Percentiles rank a stretch among this genome's conserved stretches.
These are phyloP conservation scores for Neonectria coccinea DNA, from an alignment of 2,329 filamentous ascomycete genomes.

Conservation along the genomic window DNA sequence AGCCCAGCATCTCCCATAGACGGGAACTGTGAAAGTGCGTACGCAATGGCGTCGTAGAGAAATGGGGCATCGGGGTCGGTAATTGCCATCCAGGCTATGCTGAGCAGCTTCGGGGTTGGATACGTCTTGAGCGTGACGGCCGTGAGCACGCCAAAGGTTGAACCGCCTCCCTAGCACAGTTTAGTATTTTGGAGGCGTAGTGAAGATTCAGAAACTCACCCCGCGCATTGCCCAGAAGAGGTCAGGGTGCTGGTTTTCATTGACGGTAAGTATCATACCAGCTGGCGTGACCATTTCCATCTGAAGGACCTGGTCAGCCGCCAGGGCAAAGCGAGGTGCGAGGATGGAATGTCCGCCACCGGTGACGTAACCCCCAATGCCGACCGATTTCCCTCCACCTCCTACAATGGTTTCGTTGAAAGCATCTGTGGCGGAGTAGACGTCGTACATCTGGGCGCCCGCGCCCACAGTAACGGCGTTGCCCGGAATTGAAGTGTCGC, in stretches of 20 bases:
- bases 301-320: conserved; percentile 70
- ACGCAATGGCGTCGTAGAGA: conserved; percentile 61
- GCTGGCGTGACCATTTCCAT: conserved; percentile 66
- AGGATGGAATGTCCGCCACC: conserved; percentile 71
- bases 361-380: conserved; percentile 70
- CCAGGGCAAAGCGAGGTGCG: conserved; percentile 67
- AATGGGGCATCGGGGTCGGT: conserved; percentile 46
- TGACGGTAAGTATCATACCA: conserved; percentile 63
- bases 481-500: conserved; percentile 55
- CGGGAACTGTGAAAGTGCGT: conserved; percentile 60
- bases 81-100: conserved; percentile 39
- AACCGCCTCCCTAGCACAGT: conserved; percentile 62
- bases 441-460: conserved; percentile 63
- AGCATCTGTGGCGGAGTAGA: conserved; percentile 59
- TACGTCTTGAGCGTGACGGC: conserved; percentile 68
- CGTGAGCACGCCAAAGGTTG: conserved; percentile 70
- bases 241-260: conserved; percentile 65
- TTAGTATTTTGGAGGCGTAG: not conserved
- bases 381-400: conserved; percentile 67
- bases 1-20: conserved; percentile 62
- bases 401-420: conserved; percentile 64
- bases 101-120: conserved; percentile 53
- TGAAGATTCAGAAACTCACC: conserved; percentile 50
- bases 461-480: conserved; percentile 65
- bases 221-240: conserved; percentile 74